These are phyloP conservation scores for Rostrohypoxylon terebratum DNA, from an alignment of 495 filamentous ascomycete species.

Conservation along the genomic window DNA sequence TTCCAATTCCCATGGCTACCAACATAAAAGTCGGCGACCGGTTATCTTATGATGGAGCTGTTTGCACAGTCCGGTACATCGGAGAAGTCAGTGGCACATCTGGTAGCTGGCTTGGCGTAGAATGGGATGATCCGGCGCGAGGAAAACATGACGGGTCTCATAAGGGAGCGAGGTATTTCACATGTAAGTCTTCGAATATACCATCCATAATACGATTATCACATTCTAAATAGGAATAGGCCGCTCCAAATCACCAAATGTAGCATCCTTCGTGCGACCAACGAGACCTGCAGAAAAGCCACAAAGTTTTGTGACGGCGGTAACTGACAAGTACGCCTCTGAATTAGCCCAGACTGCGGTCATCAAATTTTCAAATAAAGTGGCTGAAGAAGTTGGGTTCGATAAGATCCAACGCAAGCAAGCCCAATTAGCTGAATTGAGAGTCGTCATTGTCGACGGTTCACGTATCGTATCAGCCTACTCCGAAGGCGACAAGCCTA, in stretches of 20 bases:
- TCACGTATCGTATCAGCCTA: slow-evolving; percentile 65
- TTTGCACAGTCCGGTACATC: slow-evolving; percentile 87
- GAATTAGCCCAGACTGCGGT: slow-evolving; percentile 58
- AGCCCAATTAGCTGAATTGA: slow-evolving; percentile 79
- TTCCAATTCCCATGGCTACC: slow-evolving; percentile 29
- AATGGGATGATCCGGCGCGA: slow-evolving; percentile 89
- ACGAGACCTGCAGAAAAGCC: slow-evolving; percentile 74
- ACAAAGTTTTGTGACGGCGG: slow-evolving; percentile 79
- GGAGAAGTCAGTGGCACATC: slow-evolving; percentile 80
- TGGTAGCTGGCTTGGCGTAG: slow-evolving; percentile 91
- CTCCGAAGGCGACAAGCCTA: slow-evolving; percentile 50
- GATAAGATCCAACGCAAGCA: slow-evolving; percentile 88
- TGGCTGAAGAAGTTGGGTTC: slow-evolving; percentile 95
- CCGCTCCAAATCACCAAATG: slow-evolving; percentile 70
- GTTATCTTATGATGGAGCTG: slow-evolving; percentile 75
- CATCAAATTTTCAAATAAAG: slow-evolving; percentile 82
- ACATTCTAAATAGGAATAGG: slow-evolving; percentile 59
- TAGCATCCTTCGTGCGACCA: slow-evolving; percentile 88
- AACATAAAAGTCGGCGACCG: slow-evolving; percentile 71
- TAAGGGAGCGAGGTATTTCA: slow-evolving; percentile 83
- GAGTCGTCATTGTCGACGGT: slow-evolving; percentile 84
- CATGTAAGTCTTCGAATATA: slow-evolving; percentile 66
- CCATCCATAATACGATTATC: neutral
- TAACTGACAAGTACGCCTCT: slow-evolving; percentile 84
- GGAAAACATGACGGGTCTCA: slow-evolving; percentile 93